Evolutionary conservation across 331 rosid genomes (phyloP).

Genomic region (Stylosanthes scabra): DNA sequence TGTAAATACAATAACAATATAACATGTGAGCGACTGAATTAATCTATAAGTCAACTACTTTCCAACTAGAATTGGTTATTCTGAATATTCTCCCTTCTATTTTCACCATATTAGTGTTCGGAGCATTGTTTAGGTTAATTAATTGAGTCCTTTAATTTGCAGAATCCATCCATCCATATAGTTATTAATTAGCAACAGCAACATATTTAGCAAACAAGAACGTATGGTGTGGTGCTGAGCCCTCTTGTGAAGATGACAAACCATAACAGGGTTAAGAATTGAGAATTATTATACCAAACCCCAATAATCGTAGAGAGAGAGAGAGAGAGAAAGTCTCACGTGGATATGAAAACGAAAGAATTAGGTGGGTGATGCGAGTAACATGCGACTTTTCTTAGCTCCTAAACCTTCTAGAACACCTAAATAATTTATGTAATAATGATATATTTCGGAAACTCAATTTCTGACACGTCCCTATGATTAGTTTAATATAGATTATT

Average conservation of each 20-base stretch:
- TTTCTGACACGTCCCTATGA: neutral
- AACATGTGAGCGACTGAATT: no score
- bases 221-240: neutral
- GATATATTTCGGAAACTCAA: neutral
- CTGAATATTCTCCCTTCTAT: neutral
- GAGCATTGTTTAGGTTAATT: no score
- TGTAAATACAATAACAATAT: no score
- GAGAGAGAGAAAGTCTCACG: constrained; percentile 6
- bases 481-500: no score
- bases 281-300: neutral
- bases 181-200: neutral
- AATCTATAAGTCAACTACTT: neutral
- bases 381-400: constrained; percentile 20
- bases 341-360: constrained; percentile 31
- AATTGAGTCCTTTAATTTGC: neutral
- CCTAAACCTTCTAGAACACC: constrained; percentile 29
- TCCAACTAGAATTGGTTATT: neutral
- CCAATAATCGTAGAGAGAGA: constrained; percentile 36
- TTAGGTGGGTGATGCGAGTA: constrained; percentile 28
- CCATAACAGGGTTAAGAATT: constrained; percentile 4
- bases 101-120: no score
- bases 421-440: no score
- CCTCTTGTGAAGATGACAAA: neutral
- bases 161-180: neutral
- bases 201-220: neutral